Percentiles rank a stretch among this genome's conserved stretches.
Evolutionary conservation across 2,329 filamentous ascomycete species (phyloP).

Genomic region (Exophiala dermatitidis): DNA sequence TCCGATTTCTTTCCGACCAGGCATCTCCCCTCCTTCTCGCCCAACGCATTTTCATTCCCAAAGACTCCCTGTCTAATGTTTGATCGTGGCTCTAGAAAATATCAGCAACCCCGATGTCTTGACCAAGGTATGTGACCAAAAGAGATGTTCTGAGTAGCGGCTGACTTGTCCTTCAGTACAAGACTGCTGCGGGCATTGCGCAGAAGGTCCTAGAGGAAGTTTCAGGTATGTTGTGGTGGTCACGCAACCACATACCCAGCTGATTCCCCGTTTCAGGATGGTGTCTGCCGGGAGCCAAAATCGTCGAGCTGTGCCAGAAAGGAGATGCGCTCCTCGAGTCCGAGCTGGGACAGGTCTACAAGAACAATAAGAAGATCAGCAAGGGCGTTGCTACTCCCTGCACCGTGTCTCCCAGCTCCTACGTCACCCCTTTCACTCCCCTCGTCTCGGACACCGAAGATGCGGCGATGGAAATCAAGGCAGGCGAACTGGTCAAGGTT

Average conservation of each 20-base stretch:
- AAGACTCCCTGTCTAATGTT: slow-evolving; percentile 83
- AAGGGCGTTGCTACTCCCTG: slow-evolving; percentile 63
- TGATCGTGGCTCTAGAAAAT: background rate
- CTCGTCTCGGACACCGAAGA: slow-evolving; percentile 80
- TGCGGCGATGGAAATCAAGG: slow-evolving; percentile 69
- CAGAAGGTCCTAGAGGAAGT: slow-evolving; percentile 92
- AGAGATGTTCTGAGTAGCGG: background rate
- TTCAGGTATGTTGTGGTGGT: slow-evolving; percentile 41
- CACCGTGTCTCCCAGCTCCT: slow-evolving; percentile 87
- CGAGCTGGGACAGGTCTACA: slow-evolving; percentile 91
- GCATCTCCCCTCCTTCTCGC: background rate
- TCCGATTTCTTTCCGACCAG: background rate
- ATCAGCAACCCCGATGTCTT: slow-evolving; percentile 57
- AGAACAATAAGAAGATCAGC: slow-evolving; percentile 80
- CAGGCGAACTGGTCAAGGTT: slow-evolving; percentile 87
- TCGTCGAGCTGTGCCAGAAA: slow-evolving; percentile 88
- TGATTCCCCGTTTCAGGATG: slow-evolving; percentile 42
- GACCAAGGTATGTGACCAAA: slow-evolving; percentile 55
- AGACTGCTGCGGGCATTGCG: slow-evolving; percentile 89
- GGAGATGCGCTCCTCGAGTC: slow-evolving; percentile 92
- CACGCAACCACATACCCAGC: slow-evolving; percentile 5
- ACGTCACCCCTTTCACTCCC: slow-evolving; percentile 94
- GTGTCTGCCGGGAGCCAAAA: slow-evolving; percentile 80
- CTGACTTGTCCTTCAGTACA: slow-evolving; percentile 53
- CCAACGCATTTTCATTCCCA: slow-evolving; percentile 39